Evolutionary conservation across 2,329 filamentous ascomycete species (phyloP), one percentile per base, ranked within the genome.

Genomic region (Ascochyta pisi): DNA sequence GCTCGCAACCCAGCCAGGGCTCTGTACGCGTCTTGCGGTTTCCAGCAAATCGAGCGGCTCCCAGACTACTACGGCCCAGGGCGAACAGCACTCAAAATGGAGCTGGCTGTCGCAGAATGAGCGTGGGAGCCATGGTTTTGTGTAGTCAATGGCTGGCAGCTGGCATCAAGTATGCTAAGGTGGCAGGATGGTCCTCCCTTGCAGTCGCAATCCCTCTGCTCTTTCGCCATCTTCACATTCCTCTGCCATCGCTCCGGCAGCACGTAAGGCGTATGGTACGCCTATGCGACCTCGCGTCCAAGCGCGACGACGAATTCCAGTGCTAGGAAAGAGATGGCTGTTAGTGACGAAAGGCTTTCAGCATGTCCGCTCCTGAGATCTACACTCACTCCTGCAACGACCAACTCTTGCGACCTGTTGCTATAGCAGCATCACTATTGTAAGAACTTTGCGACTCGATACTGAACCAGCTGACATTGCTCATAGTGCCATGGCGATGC

Each of bases 31-130:
- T 72, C 74, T 7, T 76, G 69, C 67, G 79, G 77, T 38, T 84
- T 83, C 67, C 64, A 75, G 54, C 76, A 81, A 69, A 68, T 73
- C 23, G 78, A 82, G 59, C 70, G 72, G 41, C 76, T 82, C 41
- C 67, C 69, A 42, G 75, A 82, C 66, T 84, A 84, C 68, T 84
- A 84, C 65, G 78, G 78, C 26, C 74, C 75, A 59, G 80, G 80
- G 47, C 76, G 81, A 54, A 78, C 77, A 45, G 81, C 78, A 19
- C 59, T 76, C 58, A 74, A 66, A 61, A 67, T 71, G 69, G 59
- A 67, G 44, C n/a, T 66, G 40, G 39, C 38, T 16, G 33, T 66
- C 35, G 51, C 44, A 54, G 62, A 58, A 52, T 69, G 60, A 64
- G 42, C 5, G 23, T 38, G 27, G 38, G 13, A 23, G 22, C 15